Percentiles rank a stretch among this genome's conserved stretches.
Evolutionary conservation across 345 rosid species (phyloP).

Genomic region (Theobroma cacao): DNA sequence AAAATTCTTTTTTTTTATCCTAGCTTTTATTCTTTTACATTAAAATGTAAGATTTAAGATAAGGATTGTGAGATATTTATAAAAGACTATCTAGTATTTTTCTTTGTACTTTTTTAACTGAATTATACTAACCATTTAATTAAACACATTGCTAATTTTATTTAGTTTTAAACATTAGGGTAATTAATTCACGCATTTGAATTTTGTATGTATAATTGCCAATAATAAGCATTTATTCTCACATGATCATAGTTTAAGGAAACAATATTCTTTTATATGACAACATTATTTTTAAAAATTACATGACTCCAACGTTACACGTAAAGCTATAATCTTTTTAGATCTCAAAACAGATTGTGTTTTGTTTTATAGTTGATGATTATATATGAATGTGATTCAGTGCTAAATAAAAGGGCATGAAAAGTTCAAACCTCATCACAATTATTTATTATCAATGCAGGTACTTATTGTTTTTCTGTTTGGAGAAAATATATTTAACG

Average conservation of each 20-base stretch:
- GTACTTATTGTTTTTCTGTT: background rate
- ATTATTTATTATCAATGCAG: background rate
- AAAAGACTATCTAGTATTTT: background rate
- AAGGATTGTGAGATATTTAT: background rate
- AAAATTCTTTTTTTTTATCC: no score
- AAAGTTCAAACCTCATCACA: background rate
- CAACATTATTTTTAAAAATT: background rate
- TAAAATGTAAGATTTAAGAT: no score
- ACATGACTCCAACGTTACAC: background rate
- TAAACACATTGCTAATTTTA: background rate
- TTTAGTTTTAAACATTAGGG: background rate
- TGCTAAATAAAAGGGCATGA: background rate
- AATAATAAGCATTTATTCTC: background rate
- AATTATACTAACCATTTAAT: background rate
- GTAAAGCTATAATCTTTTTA: background rate
- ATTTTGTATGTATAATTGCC: background rate
- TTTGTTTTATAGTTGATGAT: background rate
- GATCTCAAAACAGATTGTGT: background rate
- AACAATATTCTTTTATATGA: background rate
- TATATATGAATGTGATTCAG: background rate
- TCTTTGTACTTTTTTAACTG: background rate
- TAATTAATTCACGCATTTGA: background rate
- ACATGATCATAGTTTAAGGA: background rate
- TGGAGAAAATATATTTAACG: background rate
- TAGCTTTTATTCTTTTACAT: background rate